Evolutionary conservation across 306 rosid species (phyloP).

Genomic region (Delonix regia): DNA sequence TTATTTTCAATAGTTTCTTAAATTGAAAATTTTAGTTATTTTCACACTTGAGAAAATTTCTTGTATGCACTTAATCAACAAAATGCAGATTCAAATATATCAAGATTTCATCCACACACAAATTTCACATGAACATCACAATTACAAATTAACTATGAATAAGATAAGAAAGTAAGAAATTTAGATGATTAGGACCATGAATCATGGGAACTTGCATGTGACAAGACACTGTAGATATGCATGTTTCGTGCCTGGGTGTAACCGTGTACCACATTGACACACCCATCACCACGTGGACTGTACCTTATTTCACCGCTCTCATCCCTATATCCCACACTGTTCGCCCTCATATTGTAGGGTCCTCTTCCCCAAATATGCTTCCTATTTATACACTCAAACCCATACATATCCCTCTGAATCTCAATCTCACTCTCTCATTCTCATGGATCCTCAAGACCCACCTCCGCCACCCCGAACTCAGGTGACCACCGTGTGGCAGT

Average conservation of each 20-base stretch:
- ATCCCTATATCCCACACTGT: background rate
- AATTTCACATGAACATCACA: no score
- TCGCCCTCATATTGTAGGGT: background rate
- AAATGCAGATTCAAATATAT: no score
- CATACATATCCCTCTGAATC: background rate
- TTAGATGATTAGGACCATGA: background rate
- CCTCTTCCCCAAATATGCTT: conserved; percentile 4
- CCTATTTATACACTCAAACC: background rate
- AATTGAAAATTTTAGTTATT: no score
- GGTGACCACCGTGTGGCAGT: conserved; percentile 2
- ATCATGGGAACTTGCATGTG: conserved; percentile 1
- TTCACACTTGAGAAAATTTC: no score
- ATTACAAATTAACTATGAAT: no score
- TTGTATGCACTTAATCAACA: no score
- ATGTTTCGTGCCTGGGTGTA: background rate
- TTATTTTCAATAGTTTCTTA: no score
- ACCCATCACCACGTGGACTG: conserved; percentile 20
- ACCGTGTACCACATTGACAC: background rate
- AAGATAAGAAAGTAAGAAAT: background rate
- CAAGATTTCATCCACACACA: no score
- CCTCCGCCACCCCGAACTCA: background rate
- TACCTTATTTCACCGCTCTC: background rate
- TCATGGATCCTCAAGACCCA: conserved; percentile 28
- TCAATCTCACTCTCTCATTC: background rate
- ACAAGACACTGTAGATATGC: background rate